phyloP scores from a whole-genome alignment of 1,284 basidiomycete genomes.

The Phylloboletellus chloephorus region DNA sequence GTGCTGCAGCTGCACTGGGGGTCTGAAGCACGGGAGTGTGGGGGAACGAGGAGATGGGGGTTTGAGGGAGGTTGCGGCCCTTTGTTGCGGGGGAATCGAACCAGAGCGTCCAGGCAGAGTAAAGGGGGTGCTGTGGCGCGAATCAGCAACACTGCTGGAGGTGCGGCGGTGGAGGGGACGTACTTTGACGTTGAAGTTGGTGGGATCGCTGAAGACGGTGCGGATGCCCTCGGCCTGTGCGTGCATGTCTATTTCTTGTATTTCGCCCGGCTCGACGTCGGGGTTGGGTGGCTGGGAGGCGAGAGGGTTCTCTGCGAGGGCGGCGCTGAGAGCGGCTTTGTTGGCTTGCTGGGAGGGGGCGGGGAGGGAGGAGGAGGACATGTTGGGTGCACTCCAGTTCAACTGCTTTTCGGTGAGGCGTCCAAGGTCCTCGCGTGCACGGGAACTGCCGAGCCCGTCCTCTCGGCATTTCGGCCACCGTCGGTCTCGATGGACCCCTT shows the following conservation, averaged over 20 bases:
- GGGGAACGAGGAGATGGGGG: slow-evolving; percentile 73
- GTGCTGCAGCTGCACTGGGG: slow-evolving; percentile 61
- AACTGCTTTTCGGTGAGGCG: slow-evolving; percentile 14
- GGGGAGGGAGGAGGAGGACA: slow-evolving; percentile 40
- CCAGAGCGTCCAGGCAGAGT: slow-evolving; percentile 94
- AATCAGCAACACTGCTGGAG: slow-evolving; percentile 10
- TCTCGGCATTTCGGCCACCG: slow-evolving; percentile 5
- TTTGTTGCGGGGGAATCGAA: slow-evolving; percentile 92
- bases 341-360: slow-evolving; percentile 63
- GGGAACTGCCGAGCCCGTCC: slow-evolving; percentile 23
- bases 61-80: slow-evolving; percentile 81
- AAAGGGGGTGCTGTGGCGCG: slow-evolving; percentile 73
- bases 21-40: slow-evolving; percentile 66
- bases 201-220: slow-evolving; percentile 87
- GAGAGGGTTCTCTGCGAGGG: slow-evolving; percentile 53
- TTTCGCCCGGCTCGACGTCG: slow-evolving; percentile 61
- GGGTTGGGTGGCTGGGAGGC: slow-evolving; percentile 35
- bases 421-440: slow-evolving; percentile 13
- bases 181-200: slow-evolving; percentile 90
- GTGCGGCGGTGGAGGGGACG: slow-evolving; percentile 15
- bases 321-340: slow-evolving; percentile 66
- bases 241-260: slow-evolving; percentile 76
- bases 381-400: slow-evolving; percentile 19
- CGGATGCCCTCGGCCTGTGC: slow-evolving; percentile 76
- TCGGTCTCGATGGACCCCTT: slow-evolving; percentile 58